Conservation (phyloP, 352 stramenopile genomes). For the Pythium angustatum region DNA sequence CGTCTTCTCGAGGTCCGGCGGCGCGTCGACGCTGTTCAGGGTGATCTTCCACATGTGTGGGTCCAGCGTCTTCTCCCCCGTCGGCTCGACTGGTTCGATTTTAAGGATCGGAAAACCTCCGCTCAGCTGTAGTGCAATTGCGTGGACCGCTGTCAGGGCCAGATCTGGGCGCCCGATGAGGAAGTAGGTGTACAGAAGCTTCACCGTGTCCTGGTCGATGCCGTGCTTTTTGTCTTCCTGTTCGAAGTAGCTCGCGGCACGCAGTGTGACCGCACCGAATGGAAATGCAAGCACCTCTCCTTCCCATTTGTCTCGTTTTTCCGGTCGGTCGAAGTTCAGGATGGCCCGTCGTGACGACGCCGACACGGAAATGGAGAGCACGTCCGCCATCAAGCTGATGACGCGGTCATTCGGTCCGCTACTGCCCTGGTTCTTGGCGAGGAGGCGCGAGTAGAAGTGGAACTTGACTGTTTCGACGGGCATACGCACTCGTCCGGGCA, state of each 20-base stretch:
- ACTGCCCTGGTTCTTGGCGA: constrained; percentile 9
- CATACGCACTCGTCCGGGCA: background rate
- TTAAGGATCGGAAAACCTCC: constrained; percentile 11
- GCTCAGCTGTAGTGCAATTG: background rate
- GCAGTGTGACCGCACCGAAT: constrained; percentile 3
- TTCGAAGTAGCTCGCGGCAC: constrained; percentile 6
- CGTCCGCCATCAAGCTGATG: constrained; percentile 8
- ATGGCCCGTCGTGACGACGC: constrained; percentile 5
- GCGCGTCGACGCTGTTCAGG: constrained; percentile 3
- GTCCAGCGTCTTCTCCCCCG: constrained; percentile 3
- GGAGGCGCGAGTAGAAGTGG: constrained; percentile 7
- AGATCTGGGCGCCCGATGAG: constrained; percentile 9
- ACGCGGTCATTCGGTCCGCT: background rate
- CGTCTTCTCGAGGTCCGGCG: too few relatives aligned
- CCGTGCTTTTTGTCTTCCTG: constrained; percentile 4
- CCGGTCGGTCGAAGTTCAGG: constrained; percentile 12
- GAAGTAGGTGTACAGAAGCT: constrained; percentile 2
- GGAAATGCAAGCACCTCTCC: background rate
- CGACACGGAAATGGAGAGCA: constrained; percentile 2
- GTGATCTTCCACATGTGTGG: constrained; percentile 12
- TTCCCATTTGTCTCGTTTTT: constrained; percentile 18
- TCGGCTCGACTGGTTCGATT: constrained; percentile 8
- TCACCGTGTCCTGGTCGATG: background rate
- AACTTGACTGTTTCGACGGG: constrained; percentile 10
- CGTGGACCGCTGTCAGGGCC: background rate